These are phyloP conservation scores for Claviceps sp. DNA, from an alignment of 2,329 filamentous ascomycete species.

Conservation along the genomic window DNA sequence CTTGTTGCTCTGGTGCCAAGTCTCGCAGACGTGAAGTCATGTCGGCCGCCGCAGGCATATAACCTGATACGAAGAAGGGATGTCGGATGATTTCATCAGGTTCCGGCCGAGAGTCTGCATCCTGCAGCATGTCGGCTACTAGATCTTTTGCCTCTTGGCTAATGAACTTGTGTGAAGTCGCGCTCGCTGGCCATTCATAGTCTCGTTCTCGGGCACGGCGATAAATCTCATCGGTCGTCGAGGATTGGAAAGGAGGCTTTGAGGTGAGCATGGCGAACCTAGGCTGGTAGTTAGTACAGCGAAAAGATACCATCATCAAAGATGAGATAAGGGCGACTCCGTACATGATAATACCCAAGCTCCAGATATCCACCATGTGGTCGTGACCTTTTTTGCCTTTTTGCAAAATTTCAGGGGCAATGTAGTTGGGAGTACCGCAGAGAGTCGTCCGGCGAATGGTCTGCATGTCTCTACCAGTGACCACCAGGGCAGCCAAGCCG, in stretches of 20 bases:
- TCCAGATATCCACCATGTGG: constrained; percentile 98
- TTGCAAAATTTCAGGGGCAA: constrained; percentile 89
- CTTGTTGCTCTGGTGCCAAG: constrained; percentile 39
- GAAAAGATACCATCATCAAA: background rate
- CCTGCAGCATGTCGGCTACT: constrained; percentile 61
- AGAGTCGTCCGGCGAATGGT: constrained; percentile 78
- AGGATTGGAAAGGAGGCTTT: constrained; percentile 90
- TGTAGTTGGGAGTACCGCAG: constrained; percentile 96
- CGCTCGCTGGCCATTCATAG: constrained; percentile 64
- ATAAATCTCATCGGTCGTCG: constrained; percentile 78
- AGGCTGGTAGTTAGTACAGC: constrained; percentile 3
- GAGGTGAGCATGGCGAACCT: constrained; percentile 95
- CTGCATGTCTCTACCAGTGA: constrained; percentile 82
- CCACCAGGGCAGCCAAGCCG: constrained; percentile 78
- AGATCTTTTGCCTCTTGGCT: constrained; percentile 65
- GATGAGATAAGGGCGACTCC: constrained; percentile 14
- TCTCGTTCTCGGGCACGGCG: constrained; percentile 55
- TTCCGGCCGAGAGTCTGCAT: constrained; percentile 60
- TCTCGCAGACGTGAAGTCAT: constrained; percentile 47
- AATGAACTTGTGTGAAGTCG: constrained; percentile 54
- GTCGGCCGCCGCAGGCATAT: constrained; percentile 50
- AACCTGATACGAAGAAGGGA: constrained; percentile 64
- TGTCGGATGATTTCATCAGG: constrained; percentile 71
- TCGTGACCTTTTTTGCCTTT: constrained; percentile 92
- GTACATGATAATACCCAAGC: constrained; percentile 89